Base-by-base conservation (phyloP, 305 asterid genomes). In the Fraxinus sp. region DNA sequence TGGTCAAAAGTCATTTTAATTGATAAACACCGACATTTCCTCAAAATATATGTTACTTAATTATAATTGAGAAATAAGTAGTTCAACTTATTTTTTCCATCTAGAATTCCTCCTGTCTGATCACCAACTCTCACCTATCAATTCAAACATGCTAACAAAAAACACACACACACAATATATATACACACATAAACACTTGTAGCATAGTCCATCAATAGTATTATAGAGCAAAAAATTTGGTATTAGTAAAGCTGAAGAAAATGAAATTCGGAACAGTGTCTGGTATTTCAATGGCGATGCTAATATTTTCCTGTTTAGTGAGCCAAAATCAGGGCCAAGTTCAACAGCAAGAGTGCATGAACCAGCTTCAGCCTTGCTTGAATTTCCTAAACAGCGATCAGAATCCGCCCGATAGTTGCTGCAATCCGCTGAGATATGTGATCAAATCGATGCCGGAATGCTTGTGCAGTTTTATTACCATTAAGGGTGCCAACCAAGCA, bases 371-470 rank as follows among this genome's bases (percentile, higher is more conserved):
- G 20, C 95, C 95, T 0, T 92, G 97, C 80, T 55, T 89, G 32
- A 78, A 84, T 37, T 92, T 90, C 84, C 86, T 92, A 16, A 90
- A 84, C 24, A 83, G 84, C 33, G 84, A 86, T 0, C 78, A 68
- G 3, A 82, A 80, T 3, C 93, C 93, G 0, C 91, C 94, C 0
- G 87, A 87, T 0, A 90, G 90, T 14, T 92, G 97, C 18, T 92
- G 97, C 74, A 88, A 80, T 1, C 91, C 90, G 9, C 87, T 92
- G 68, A 86, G 85, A 4, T 36, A 77, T 4, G 88, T 92, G 26
- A 90, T 92, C 5, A 86, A 83, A 26, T 86, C 86, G 3, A 83
- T 87, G 85, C 97, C 97, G 0, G 97, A 91, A 78, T 91, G 97
- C 82, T 71, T 92, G 33, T 92, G 97, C 35, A 85, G 87, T 4